Evolutionary conservation across 306 rosid genomes (phyloP).

Genomic region (Vigna trinervia): DNA sequence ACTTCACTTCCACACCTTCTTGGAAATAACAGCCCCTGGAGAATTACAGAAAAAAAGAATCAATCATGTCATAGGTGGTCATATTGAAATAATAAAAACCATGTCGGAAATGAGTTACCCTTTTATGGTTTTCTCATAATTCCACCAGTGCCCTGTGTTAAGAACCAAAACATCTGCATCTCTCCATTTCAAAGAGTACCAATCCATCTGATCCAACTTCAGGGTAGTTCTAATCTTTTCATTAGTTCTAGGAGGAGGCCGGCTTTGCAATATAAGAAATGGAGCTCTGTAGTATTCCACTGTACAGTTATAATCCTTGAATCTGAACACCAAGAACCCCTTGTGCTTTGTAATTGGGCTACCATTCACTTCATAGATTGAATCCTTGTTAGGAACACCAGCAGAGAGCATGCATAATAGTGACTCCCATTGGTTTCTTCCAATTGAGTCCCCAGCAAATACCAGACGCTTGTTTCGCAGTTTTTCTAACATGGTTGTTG

Average conservation of each 20-base stretch:
- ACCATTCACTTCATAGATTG: constrained; percentile 91
- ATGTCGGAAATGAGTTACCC: constrained; percentile 58
- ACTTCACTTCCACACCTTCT: constrained; percentile 66
- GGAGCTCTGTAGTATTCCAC: constrained; percentile 91
- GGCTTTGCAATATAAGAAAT: constrained; percentile 76
- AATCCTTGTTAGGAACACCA: constrained; percentile 66
- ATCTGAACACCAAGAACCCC: constrained; percentile 80
- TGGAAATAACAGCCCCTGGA: constrained; percentile 91
- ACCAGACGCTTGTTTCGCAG: constrained; percentile 73
- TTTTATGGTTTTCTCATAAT: constrained; percentile 75
- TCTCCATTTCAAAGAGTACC: constrained; percentile 76
- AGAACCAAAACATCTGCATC: constrained; percentile 78
- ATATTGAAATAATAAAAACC: neutral
- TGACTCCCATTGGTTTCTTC: constrained; percentile 98
- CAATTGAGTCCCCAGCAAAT: constrained; percentile 91
- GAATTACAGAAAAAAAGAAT: neutral
- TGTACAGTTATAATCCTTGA: constrained; percentile 77
- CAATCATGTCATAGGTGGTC: constrained; percentile 1
- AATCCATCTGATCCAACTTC: constrained; percentile 87
- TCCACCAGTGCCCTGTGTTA: constrained; percentile 98
- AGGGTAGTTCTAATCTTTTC: constrained; percentile 60
- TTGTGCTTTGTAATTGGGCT: constrained; percentile 94
- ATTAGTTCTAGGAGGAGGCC: constrained; percentile 62
- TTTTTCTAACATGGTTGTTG: constrained; percentile 76
- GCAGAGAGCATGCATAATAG: constrained; percentile 90